Base-by-base conservation (phyloP, 176 grass and related monocot genomes). In the Triticum urartu region DNA sequence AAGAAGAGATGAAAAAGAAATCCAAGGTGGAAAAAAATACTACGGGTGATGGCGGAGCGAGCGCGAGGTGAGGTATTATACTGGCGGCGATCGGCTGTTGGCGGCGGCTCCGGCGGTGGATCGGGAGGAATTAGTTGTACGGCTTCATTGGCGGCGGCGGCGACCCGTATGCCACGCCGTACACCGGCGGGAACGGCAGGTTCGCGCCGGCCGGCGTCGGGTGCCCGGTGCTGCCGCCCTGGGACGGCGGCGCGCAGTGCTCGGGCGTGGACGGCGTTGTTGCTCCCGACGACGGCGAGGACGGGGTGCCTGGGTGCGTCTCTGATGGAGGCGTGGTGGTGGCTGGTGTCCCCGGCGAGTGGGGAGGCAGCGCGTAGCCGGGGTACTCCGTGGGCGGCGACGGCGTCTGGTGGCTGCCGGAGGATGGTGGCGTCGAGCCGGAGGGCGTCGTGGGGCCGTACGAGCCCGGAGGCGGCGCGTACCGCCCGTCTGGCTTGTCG, bases 81-180 rank as follows among this genome's bases (percentile, higher is more conserved):
- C 90, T 85, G 89, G 68, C 25, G 85, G 7, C 12, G 70, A 0
- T n/a, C 6, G 35, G 35, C 28, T 18, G 7, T 18, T 1, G 34
- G 77, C 33, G 2, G 36, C 17, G 25, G 68, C 58, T 56, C 85
- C 63, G 63, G 68, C 89, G 66, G 34, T 11, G 58, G 10, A 52
- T 6, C 74, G 15, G 35, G 39, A 12, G 11, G 52, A n/a, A 15
- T 79, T 87, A 92, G 36, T 92, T 67, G 87, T 86, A 75, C 59
- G 90, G 93, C 73, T 88, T 83, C 81, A 21, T 76, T 0, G 93
- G 93, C 0, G 93, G 93, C 3, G 93, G 93, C 22, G 93, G 93
- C 3, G 93, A 95, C 14, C 88, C 73, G 82, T 95, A 95, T 1
- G 93, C 61, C 87, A 95, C 45, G 65, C 93, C 86, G 86, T 92